Base-by-base conservation (phyloP, 352 stramenopile genomes). In the Globisporangium mamillatum region DNA sequence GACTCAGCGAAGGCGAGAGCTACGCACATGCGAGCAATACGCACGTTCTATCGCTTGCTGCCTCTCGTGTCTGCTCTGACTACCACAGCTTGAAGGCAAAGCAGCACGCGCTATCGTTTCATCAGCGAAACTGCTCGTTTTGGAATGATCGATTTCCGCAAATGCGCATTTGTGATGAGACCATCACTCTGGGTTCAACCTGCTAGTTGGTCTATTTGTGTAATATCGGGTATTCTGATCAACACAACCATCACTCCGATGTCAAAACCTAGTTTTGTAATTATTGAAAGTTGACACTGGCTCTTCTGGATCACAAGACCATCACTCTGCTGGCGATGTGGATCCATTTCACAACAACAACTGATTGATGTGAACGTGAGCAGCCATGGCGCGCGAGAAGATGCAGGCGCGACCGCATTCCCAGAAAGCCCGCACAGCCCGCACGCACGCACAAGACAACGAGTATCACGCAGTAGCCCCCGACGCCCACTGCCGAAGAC, bases 241-340 rank as follows among this genome's bases (percentile, higher is more conserved):
- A 7, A 54, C 1, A 54, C 1, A 10, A 56, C 22, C 50, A 56
- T 56, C n/a, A 56, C 50, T 56, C 50, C 29, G 7, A 4, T 48
- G 38, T n/a, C 14, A 48, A 2, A 4, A n/a, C 4, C 41, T 32
- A 57, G 12, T 32, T 58, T 27, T 29, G 22, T 58, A 16, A 16
- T 36, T 58, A 34, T 36, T 4, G 14, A 29, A n/a, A 58, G 18
- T 25, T 20, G 9, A 2, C n/a, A 22, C 36, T 50, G 58, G 58
- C 58, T 64, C 58, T 54, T 64, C 38, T 46, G 12, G 50, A 54
- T 59, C 41, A 58, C 6, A 56, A 25, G 27, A 66, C 46, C 44
- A 66, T 58, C 60, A 66, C 32, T 66, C 60, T 56, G 60, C 44
- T 16, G 8, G 10, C 22, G 34, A 25, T 22, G 25, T 22, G 32